phyloP scores from a whole-genome alignment of 345 rosid genomes.

The Arabidopsis suecica region DNA sequence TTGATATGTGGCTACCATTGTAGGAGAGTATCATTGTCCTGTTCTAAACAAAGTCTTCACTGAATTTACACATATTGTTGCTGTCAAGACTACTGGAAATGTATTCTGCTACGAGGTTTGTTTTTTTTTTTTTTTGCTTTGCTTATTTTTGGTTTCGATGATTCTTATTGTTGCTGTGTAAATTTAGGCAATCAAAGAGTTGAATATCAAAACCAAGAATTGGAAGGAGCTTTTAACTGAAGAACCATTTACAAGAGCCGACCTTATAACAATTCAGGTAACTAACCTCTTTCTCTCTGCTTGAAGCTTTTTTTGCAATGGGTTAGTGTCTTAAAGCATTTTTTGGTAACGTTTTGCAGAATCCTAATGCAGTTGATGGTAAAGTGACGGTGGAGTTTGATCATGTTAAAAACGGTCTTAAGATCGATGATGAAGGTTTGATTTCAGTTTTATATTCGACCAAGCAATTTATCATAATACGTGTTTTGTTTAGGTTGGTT shows the following conservation, averaged over 20 bases:
- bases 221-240: constrained; percentile 94
- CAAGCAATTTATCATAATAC: constrained; percentile 3
- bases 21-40: constrained; percentile 92
- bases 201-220: constrained; percentile 90
- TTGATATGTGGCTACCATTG: constrained; percentile 19
- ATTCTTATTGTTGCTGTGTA: constrained; percentile 13
- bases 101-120: constrained; percentile 89
- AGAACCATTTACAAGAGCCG: constrained; percentile 78
- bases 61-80: constrained; percentile 87
- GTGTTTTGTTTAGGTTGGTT: neutral
- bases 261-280: constrained; percentile 87
- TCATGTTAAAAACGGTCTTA: constrained; percentile 79
- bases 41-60: constrained; percentile 94
- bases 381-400: constrained; percentile 80
- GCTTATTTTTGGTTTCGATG: constrained; percentile 8
- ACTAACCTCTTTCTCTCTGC: constrained; percentile 8
- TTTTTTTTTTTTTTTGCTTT: neutral
- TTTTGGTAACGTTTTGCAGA: constrained; percentile 50
- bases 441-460: neutral
- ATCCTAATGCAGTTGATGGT: constrained; percentile 78
- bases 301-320: constrained; percentile 6
- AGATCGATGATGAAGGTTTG: constrained; percentile 87
- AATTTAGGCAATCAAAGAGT: constrained; percentile 81
- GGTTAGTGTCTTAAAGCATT: neutral
- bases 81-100: constrained; percentile 89